A percentile compares a stretch with the other conserved stretches of the same genome.
Evolutionary conservation across 1,284 basidiomycete species (phyloP).

Genomic region (Tremellales sp.): DNA sequence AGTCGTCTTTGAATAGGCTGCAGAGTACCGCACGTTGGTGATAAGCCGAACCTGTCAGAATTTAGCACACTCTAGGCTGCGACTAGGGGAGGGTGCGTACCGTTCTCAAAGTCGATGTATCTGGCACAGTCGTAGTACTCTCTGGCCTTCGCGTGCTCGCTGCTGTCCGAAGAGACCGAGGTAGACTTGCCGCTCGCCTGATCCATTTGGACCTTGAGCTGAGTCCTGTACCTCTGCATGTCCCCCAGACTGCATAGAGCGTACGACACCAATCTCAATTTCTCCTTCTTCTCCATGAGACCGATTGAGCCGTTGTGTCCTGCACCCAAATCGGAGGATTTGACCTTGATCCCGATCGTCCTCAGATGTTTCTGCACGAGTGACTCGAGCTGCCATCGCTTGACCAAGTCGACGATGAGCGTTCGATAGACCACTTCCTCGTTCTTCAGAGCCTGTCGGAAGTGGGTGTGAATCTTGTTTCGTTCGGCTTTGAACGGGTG

Average conservation of each 20-base stretch:
- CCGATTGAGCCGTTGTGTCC: conserved; percentile 28
- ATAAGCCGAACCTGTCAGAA: conserved; percentile 67
- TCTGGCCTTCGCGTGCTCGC: conserved; percentile 58
- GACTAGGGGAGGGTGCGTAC: conserved; percentile 28
- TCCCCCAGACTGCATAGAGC: conserved; percentile 89
- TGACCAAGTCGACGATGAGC: conserved; percentile 66
- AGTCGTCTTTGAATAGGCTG: conserved; percentile 73
- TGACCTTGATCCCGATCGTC: conserved; percentile 59
- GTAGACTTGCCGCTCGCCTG: conserved; percentile 16
- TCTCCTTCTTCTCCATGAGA: conserved; percentile 57
- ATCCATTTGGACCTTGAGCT: conserved; percentile 54
- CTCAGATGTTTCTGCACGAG: conserved; percentile 49
- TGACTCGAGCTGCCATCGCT: conserved; percentile 54
- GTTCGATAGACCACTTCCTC: conserved; percentile 85
- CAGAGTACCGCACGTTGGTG: conserved; percentile 94
- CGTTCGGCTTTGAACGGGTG: conserved; percentile 66
- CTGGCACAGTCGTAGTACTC: conserved; percentile 81
- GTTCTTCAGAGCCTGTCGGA: conserved; percentile 75
- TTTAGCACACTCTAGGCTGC: not conserved
- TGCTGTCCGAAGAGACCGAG: conserved; percentile 3
- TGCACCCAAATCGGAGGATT: too few species aligned
- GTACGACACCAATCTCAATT: conserved; percentile 74
- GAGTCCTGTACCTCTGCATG: conserved; percentile 86
- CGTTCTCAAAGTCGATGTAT: conserved; percentile 66
- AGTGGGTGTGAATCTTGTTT: conserved; percentile 78